phyloP scores from a whole-genome alignment of 352 stramenopile species.

The Globisporangium recalcitrans region DNA sequence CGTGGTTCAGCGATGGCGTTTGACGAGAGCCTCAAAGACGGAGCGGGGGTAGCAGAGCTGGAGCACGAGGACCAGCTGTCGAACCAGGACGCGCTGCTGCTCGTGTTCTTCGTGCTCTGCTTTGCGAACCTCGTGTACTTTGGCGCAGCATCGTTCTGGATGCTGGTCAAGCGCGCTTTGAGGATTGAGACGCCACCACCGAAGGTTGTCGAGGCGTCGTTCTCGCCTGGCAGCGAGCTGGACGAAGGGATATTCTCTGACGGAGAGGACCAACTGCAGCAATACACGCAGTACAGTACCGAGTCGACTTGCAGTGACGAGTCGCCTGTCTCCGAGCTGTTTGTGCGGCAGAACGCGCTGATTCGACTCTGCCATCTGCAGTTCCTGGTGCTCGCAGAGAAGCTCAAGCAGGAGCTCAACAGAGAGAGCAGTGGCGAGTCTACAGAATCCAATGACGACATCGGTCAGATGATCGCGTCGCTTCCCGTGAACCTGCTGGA shows the following conservation, averaged over 20 bases:
- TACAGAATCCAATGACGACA: constrained; percentile 4
- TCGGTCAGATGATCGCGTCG: constrained; percentile 26
- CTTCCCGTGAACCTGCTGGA: constrained; percentile 17
- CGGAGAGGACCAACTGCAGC: background rate
- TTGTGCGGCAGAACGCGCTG: constrained; percentile 22
- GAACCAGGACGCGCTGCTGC: constrained; percentile 39
- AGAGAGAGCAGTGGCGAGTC: constrained; percentile 17
- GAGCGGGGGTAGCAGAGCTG: constrained; percentile 20
- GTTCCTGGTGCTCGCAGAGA: constrained; percentile 38
- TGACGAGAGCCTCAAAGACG: constrained; percentile 9
- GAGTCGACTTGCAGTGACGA: background rate
- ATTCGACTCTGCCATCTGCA: constrained; percentile 41
- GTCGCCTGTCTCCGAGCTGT: background rate
- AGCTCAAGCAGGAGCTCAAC: constrained; percentile 40
- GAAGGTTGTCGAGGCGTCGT: background rate
- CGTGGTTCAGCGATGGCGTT: constrained; percentile 13
- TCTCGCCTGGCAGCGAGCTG: constrained; percentile 1
- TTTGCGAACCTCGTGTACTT: constrained; percentile 24
- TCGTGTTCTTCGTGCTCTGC: constrained; percentile 34
- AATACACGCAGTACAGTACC: background rate
- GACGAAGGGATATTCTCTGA: background rate
- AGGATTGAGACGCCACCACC: background rate
- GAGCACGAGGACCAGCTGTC: constrained; percentile 34
- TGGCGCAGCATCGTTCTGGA: constrained; percentile 23
- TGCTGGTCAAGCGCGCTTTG: constrained; percentile 13